phyloP scores from a whole-genome alignment of 352 stramenopile genomes.

The Globisporangium solare region DNA sequence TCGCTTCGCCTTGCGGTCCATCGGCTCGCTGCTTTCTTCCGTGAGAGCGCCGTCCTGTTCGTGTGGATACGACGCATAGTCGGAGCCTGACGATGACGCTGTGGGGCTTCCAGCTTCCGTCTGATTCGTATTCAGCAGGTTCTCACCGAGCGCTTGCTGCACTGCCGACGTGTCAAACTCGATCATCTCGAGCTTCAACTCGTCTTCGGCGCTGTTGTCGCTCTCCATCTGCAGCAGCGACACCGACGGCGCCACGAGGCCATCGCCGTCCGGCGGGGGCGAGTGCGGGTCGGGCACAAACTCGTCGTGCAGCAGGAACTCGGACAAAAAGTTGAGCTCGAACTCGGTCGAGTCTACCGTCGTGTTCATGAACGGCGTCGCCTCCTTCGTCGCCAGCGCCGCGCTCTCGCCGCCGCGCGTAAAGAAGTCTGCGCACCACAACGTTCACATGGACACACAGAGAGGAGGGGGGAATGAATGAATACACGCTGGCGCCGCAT shows the following conservation, averaged over 20 bases:
- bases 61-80: slow-evolving; percentile 7
- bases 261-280: slow-evolving; percentile 4
- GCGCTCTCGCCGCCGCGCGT: not conserved
- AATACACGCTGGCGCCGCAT: not conserved
- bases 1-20: slow-evolving; percentile 25
- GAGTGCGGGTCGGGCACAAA: slow-evolving; percentile 18
- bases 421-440: not conserved
- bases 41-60: not conserved
- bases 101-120: slow-evolving; percentile 1
- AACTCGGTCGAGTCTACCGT: slow-evolving; percentile 14
- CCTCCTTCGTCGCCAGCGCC: not conserved
- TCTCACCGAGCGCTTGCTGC: not conserved
- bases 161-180: not conserved
- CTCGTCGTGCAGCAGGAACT: slow-evolving; percentile 41
- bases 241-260: not conserved
- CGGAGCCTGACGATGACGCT: slow-evolving; percentile 10
- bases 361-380: not conserved
- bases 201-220: slow-evolving; percentile 2
- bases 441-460: not conserved
- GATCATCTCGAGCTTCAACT: slow-evolving; percentile 6
- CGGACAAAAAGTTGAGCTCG: slow-evolving; percentile 42
- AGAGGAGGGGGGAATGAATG: not conserved
- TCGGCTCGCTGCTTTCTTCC: not conserved
- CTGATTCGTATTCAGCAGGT: not conserved
- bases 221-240: not conserved